phyloP scores from a whole-genome alignment of 202 grass and related monocot genomes.

The Zizania palustris region DNA sequence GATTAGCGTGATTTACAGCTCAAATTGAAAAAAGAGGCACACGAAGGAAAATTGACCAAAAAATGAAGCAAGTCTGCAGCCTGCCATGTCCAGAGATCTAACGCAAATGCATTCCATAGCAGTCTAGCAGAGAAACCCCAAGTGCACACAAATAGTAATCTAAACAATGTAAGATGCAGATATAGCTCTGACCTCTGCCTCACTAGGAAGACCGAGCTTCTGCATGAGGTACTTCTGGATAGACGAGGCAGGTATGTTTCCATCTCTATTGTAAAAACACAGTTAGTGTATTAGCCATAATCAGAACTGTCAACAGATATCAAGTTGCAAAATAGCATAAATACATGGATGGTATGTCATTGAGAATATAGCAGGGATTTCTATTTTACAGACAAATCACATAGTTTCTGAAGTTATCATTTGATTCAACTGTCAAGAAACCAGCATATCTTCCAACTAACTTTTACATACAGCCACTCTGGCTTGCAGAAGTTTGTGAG shows the following conservation, averaged over 20 bases:
- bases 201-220: conserved; percentile 73
- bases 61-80: neutral
- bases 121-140: neutral
- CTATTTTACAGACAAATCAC: conserved; percentile 8
- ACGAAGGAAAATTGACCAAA: neutral
- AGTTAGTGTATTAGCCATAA: conserved; percentile 20
- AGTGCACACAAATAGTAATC: conserved; percentile 9
- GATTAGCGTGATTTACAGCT: neutral
- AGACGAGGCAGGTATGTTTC: conserved; percentile 65
- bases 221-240: conserved; percentile 75
- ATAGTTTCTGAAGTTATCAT: neutral
- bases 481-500: neutral
- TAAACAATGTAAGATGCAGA: neutral
- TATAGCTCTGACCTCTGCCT: conserved; percentile 58
- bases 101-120: conserved; percentile 11
- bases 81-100: neutral
- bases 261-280: conserved; percentile 57
- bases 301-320: conserved; percentile 15
- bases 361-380: conserved; percentile 1
- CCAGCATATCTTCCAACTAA: conserved; percentile 5
- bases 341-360: conserved; percentile 14
- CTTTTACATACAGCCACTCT: neutral
- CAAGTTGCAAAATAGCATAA: conserved; percentile 12
- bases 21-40: neutral
- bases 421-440: conserved; percentile 13